phyloP scores from a whole-genome alignment of 176 grass and related monocot genomes.

The Lolium multiflorum region DNA sequence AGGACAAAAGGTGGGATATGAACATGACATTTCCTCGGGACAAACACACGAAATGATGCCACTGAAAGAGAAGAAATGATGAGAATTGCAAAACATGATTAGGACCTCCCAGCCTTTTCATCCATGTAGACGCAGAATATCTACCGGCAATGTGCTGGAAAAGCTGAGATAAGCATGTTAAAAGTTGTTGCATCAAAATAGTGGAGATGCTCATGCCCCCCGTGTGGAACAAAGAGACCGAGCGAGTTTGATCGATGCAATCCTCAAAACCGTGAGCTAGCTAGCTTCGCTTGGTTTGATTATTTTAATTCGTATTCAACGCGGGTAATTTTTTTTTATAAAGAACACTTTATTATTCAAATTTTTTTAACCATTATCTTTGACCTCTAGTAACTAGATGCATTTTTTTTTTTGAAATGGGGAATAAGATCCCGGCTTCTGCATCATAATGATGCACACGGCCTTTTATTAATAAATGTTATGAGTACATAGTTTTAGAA shows the following conservation, averaged over 20 bases:
- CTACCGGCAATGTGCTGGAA: background rate
- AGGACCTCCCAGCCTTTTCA: constrained; percentile 27
- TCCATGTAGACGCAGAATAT: background rate
- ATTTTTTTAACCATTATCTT: no score
- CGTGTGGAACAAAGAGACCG: background rate
- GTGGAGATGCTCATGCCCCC: background rate
- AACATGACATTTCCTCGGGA: constrained; percentile 27
- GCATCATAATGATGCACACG: no score
- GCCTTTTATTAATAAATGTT: no score
- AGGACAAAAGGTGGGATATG: background rate
- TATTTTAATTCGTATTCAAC: background rate
- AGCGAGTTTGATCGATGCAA: background rate
- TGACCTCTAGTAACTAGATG: no score
- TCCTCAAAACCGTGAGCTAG: constrained; percentile 3
- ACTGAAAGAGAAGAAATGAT: constrained; percentile 26
- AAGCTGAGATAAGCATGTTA: background rate
- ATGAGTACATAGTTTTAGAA: no score
- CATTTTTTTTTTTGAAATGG: no score
- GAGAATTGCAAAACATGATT: constrained; percentile 25
- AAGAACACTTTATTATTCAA: no score
- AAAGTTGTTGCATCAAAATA: background rate
- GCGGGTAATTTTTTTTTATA: no score
- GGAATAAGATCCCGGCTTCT: no score
- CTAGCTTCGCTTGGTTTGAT: background rate
- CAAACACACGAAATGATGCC: constrained; percentile 35